Percentiles rank a stretch among this genome's conserved stretches.
These are phyloP conservation scores for Rheum nobile DNA, from an alignment of 148 eudicot species.

Conservation along the genomic window DNA sequence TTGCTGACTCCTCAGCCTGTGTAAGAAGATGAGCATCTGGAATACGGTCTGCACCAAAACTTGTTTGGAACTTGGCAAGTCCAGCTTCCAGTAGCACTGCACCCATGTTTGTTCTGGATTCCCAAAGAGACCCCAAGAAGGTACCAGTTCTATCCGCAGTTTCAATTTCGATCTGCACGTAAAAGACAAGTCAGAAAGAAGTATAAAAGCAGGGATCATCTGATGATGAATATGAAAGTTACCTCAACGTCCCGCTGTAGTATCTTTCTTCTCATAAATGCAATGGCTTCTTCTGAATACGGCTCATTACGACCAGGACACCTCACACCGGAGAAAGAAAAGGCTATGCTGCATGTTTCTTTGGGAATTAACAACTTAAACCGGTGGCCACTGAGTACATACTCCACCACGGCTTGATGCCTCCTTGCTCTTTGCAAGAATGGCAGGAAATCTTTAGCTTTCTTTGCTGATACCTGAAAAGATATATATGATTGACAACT, in stretches of 20 bases:
- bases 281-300: slow-evolving; percentile 80
- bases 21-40: slow-evolving; percentile 68
- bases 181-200: neutral
- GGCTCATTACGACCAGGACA: slow-evolving; percentile 93
- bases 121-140: slow-evolving; percentile 90
- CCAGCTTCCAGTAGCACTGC: slow-evolving; percentile 76
- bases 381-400: slow-evolving; percentile 88
- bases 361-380: slow-evolving; percentile 69
- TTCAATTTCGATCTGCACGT: slow-evolving; percentile 78
- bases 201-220: neutral
- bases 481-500: neutral
- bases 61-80: slow-evolving; percentile 65
- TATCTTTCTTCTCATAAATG: slow-evolving; percentile 86
- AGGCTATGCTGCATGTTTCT: slow-evolving; percentile 86
- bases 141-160: slow-evolving; percentile 94
- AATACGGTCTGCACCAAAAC: slow-evolving; percentile 65
- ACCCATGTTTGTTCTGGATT: slow-evolving; percentile 57
- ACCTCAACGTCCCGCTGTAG: slow-evolving; percentile 99
- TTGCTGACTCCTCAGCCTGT: slow-evolving; percentile 88
- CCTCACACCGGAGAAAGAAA: slow-evolving; percentile 85
- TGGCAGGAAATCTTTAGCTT: slow-evolving; percentile 80
- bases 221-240: slow-evolving; percentile 9
- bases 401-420: slow-evolving; percentile 79
- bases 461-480: slow-evolving; percentile 67
- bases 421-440: slow-evolving; percentile 65